Conservation (phyloP, 1,284 basidiomycete species). For the Cutaneotrichosporon sp. region DNA sequence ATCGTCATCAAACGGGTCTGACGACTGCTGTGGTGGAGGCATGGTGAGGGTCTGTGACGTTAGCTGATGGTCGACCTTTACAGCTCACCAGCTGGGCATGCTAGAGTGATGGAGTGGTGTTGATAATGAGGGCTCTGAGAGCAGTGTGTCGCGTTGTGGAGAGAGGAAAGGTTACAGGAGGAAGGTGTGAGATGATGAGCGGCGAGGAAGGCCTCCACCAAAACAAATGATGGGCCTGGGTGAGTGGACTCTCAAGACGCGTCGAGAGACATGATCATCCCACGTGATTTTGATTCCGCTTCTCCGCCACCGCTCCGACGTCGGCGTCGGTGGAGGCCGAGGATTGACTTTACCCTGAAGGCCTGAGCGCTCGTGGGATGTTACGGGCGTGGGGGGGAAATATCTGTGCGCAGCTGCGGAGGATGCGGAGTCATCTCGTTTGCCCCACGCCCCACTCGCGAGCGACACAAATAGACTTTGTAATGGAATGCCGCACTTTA, state of each 20-base stretch:
- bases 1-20: constrained; percentile 44
- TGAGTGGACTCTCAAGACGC: no score
- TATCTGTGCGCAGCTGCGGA: not conserved
- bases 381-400: not conserved
- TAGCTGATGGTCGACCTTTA: not conserved
- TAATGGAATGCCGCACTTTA: no score
- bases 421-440: not conserved
- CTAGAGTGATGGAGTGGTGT: not conserved
- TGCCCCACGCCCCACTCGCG: no score
- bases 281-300: not conserved
- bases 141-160: not conserved
- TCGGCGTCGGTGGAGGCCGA: not conserved
- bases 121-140: not conserved
- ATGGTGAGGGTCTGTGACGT: not conserved
- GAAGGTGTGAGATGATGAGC: not conserved
- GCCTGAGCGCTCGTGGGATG: no score
- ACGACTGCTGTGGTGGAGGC: constrained; percentile 18
- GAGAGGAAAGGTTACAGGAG: not conserved
- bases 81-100: constrained; percentile 5
- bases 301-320: not conserved
- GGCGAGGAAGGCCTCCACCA: not conserved
- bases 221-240: not conserved
- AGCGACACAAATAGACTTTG: no score
- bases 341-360: not conserved
- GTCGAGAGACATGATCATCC: not conserved